A percentile compares a stretch with the other conserved stretches of the same genome.
phyloP scores from a whole-genome alignment of 148 eudicot species.

The Cornus suecica region DNA sequence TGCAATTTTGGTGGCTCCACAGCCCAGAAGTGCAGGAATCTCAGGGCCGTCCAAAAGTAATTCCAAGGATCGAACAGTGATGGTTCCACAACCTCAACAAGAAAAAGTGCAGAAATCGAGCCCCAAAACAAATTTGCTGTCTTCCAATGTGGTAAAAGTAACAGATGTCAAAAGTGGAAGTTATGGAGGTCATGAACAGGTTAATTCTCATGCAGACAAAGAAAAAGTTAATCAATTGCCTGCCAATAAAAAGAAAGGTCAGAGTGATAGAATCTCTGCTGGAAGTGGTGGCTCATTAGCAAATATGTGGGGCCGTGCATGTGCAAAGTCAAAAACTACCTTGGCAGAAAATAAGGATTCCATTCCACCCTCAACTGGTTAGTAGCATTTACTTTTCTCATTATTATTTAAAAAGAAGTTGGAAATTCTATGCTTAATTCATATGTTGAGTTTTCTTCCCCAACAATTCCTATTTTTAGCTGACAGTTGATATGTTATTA shows the following conservation, averaged over 20 bases:
- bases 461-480: not conserved
- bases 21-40: constrained; percentile 35
- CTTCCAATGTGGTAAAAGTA: constrained; percentile 24
- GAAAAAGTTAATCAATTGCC: constrained; percentile 44
- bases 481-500: constrained; percentile 16
- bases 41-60: constrained; percentile 31
- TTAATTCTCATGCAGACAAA: constrained; percentile 37
- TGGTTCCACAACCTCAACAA: constrained; percentile 44
- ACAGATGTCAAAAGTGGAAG: constrained; percentile 40
- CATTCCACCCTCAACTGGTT: constrained; percentile 47
- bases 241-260: constrained; percentile 48
- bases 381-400: constrained; percentile 16
- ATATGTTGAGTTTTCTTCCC: not conserved
- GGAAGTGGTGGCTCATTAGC: constrained; percentile 68
- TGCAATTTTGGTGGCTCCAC: constrained; percentile 27
- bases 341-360: constrained; percentile 31
- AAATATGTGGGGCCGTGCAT: constrained; percentile 88
- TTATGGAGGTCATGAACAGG: constrained; percentile 24
- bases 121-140: constrained; percentile 35
- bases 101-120: constrained; percentile 47
- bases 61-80: constrained; percentile 26
- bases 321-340: constrained; percentile 58
- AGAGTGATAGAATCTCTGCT: constrained; percentile 45
- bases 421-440: not conserved
- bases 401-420: not conserved